phyloP scores from a whole-genome alignment of 2,329 filamentous ascomycete species.

The Dichotomopilus funicola region DNA sequence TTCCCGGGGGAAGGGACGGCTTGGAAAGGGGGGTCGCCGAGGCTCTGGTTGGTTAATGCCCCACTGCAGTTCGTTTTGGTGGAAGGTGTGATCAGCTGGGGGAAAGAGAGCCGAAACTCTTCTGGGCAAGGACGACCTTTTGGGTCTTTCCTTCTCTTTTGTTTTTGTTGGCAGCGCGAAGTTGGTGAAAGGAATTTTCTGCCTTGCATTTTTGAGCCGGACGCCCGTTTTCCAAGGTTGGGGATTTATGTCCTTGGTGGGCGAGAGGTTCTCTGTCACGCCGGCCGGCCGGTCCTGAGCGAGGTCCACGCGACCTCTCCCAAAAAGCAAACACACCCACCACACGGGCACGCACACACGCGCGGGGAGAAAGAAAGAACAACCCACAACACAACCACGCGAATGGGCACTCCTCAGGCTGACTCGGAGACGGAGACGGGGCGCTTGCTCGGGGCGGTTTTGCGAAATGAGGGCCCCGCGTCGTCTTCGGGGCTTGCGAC shows the following conservation, averaged over 20 bases:
- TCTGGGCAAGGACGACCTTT: slow-evolving; percentile 2
- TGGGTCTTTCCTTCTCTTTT: slow-evolving; percentile 3
- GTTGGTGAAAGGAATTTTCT: not conserved
- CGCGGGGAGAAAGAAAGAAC: no score
- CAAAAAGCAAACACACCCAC: no score
- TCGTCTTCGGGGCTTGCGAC: no score
- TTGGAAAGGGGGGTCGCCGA: not conserved
- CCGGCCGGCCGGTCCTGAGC: no score
- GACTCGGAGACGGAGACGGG: no score
- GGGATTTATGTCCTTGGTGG: not conserved
- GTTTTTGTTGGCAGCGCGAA: not conserved
- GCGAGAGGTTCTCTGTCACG: not conserved
- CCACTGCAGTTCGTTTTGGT: not conserved
- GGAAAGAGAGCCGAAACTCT: not conserved
- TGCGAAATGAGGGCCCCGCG: no score
- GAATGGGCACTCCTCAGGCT: no score
- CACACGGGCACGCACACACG: no score
- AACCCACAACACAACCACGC: no score
- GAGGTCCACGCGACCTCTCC: no score
- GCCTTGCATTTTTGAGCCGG: not conserved
- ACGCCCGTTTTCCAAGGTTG: slow-evolving; percentile 4
- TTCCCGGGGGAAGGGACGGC: no score
- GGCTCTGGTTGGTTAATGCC: slow-evolving; percentile 9
- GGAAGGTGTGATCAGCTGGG: slow-evolving; percentile 1
- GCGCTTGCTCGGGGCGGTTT: no score